Conservation (phyloP, 257 asterid genomes). For the Primulina huaijiensis region DNA sequence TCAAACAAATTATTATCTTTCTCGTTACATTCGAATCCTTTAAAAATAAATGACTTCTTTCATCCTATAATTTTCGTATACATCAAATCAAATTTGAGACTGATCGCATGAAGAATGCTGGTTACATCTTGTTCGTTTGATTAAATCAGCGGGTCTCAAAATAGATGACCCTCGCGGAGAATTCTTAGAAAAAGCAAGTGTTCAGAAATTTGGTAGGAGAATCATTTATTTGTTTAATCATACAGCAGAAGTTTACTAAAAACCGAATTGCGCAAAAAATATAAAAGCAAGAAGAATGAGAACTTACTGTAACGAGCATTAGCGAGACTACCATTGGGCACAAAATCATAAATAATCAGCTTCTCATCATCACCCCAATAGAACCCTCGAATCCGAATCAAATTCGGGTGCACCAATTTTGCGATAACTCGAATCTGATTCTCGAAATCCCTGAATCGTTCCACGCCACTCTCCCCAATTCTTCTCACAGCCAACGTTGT, state of each 20-base stretch:
- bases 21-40: neutral
- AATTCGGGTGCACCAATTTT: constrained; percentile 77
- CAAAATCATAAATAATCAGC: constrained; percentile 86
- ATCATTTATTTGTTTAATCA: too few relatives aligned
- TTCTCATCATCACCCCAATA: constrained; percentile 94
- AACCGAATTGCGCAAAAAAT: neutral
- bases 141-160: too few relatives aligned
- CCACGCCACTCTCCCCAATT: constrained; percentile 82
- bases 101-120: neutral
- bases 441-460: constrained; percentile 80
- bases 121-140: too few relatives aligned
- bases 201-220: too few relatives aligned
- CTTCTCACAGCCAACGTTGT: constrained; percentile 76
- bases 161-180: too few relatives aligned
- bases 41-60: too few relatives aligned
- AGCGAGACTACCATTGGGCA: constrained; percentile 93
- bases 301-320: constrained; percentile 84
- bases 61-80: too few relatives aligned
- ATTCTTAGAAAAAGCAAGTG: too few relatives aligned
- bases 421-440: constrained; percentile 73
- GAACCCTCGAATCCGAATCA: constrained; percentile 83
- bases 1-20: neutral
- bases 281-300: constrained; percentile 11
- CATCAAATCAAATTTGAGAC: too few relatives aligned
- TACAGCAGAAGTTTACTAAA: neutral